Conservation (phyloP, 148 eudicot genomes). For the Simmondsia chinensis region DNA sequence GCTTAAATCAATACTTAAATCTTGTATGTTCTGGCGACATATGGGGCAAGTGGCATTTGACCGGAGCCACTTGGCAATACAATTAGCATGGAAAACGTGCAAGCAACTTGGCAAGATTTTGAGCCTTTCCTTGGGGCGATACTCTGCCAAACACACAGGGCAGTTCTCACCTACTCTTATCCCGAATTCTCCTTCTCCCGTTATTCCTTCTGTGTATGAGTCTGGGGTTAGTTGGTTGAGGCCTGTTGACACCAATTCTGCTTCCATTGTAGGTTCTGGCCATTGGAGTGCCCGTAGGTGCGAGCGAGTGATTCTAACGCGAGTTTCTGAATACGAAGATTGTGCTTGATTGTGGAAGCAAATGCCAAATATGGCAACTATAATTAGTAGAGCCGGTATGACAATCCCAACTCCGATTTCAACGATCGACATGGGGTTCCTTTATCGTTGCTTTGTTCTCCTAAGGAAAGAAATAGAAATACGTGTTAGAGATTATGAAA, state of each 20-base stretch:
- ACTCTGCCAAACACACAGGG: slow-evolving; percentile 8
- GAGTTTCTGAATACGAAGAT: too few relatives aligned
- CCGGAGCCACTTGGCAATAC: slow-evolving; percentile 10
- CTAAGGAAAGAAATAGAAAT: too few relatives aligned
- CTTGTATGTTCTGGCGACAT: too few relatives aligned
- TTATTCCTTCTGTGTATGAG: slow-evolving; percentile 8
- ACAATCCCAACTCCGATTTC: too few relatives aligned
- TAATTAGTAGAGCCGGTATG: too few relatives aligned
- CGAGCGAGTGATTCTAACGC: too few relatives aligned
- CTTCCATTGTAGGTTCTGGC: not conserved
- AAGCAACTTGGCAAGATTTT: slow-evolving; percentile 11
- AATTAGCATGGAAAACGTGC: slow-evolving; percentile 8
- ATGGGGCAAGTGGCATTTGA: slow-evolving; percentile 9
- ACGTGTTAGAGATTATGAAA: too few relatives aligned
- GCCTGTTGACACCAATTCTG: not conserved
- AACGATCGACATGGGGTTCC: too few relatives aligned
- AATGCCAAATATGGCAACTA: too few relatives aligned
- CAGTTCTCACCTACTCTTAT: slow-evolving; percentile 4
- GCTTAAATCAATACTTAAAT: too few relatives aligned
- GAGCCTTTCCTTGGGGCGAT: not conserved
- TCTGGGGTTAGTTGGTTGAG: slow-evolving; percentile 4
- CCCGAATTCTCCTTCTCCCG: slow-evolving; percentile 6
- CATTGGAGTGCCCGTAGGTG: not conserved
- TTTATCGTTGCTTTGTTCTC: too few relatives aligned
- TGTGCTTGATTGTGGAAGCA: not conserved